These are phyloP conservation scores for Haberlea rhodopensis DNA, from an alignment of 257 asterid species.

Conservation along the genomic window DNA sequence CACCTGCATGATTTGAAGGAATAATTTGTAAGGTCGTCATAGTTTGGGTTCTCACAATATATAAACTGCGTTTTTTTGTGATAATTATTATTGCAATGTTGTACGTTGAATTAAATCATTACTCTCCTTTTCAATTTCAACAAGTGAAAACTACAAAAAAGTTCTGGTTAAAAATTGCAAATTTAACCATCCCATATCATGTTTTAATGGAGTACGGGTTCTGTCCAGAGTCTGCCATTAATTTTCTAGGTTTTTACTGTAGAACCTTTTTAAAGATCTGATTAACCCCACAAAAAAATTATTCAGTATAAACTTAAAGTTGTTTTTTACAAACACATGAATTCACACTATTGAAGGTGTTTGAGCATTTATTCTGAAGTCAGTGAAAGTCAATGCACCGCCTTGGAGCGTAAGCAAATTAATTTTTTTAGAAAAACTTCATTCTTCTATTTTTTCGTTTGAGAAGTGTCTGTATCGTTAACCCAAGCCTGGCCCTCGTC, in stretches of 20 bases:
- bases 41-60: constrained; percentile 13
- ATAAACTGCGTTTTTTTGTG: background rate
- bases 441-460: background rate
- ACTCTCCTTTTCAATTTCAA: constrained; percentile 4
- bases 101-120: background rate
- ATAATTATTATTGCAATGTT: background rate
- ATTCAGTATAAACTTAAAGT: too few relatives aligned
- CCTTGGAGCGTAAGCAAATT: too few relatives aligned
- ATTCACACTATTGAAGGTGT: background rate
- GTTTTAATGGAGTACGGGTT: constrained; percentile 8
- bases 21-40: constrained; percentile 24
- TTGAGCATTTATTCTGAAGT: background rate
- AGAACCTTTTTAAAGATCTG: constrained; percentile 23
- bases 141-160: background rate
- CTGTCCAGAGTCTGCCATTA: constrained; percentile 16
- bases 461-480: background rate
- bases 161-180: background rate
- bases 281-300: background rate
- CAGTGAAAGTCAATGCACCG: background rate
- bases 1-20: constrained; percentile 26
- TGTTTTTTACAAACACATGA: too few relatives aligned
- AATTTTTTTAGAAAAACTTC: too few relatives aligned
- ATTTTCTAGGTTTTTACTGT: constrained; percentile 18
- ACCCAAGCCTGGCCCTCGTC: background rate
- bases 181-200: constrained; percentile 18